A percentile compares a stretch with the other conserved stretches of the same genome.
These are phyloP conservation scores for Ustilago cynodontis DNA, from an alignment of 1,284 basidiomycete species.

Conservation along the genomic window DNA sequence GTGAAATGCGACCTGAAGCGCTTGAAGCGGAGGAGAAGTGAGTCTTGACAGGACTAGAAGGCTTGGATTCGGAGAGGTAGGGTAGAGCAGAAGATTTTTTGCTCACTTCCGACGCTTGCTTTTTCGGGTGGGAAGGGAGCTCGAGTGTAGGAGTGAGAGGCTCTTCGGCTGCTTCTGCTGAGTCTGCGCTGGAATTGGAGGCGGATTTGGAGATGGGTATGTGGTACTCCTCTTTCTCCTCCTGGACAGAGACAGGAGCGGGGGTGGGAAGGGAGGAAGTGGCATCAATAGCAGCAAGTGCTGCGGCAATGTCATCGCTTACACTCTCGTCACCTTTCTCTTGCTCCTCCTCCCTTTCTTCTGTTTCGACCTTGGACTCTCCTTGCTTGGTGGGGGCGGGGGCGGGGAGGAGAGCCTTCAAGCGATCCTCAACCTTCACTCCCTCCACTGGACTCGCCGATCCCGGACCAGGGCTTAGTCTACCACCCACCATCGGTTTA, in stretches of 20 bases:
- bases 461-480: slow-evolving; percentile 37
- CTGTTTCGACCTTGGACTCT: slow-evolving; percentile 7
- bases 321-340: slow-evolving; percentile 29
- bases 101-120: background rate
- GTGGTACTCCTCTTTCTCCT: slow-evolving; percentile 11
- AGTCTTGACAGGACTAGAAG: slow-evolving; percentile 14
- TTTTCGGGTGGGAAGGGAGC: background rate
- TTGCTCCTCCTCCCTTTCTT: slow-evolving; percentile 5
- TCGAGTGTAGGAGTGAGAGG: slow-evolving; percentile 31
- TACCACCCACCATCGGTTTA: slow-evolving; percentile 44
- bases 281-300: slow-evolving; percentile 27
- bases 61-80: slow-evolving; percentile 1
- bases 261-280: slow-evolving; percentile 9
- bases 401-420: slow-evolving; percentile 53
- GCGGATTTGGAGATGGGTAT: slow-evolving; percentile 19
- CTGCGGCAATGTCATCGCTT: slow-evolving; percentile 27
- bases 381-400: slow-evolving; percentile 28
- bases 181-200: slow-evolving; percentile 25
- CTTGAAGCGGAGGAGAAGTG: slow-evolving; percentile 3
- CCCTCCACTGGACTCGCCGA: slow-evolving; percentile 5
- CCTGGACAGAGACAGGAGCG: background rate
- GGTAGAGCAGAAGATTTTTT: background rate
- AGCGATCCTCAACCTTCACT: slow-evolving; percentile 51
- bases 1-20: slow-evolving; percentile 39
- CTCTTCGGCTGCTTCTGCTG: slow-evolving; percentile 16